phyloP scores from a whole-genome alignment of 106 monocot genomes.

The Apostasia ramifera region DNA sequence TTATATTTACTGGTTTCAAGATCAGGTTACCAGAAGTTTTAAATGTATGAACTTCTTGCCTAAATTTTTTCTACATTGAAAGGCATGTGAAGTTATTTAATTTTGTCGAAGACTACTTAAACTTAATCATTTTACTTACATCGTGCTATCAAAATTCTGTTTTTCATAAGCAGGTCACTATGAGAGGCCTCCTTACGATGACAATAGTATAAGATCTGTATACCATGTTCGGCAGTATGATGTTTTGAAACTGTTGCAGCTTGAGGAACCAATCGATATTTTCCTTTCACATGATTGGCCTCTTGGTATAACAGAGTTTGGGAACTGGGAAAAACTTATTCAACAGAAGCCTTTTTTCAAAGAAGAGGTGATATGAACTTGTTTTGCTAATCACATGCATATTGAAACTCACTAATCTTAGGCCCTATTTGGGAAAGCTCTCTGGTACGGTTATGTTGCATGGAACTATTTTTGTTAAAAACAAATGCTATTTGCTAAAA shows the following conservation, averaged over 20 bases:
- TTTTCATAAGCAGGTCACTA: conserved; percentile 56
- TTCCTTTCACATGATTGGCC: conserved; percentile 99
- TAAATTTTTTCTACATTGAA: conserved; percentile 3
- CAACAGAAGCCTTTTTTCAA: conserved; percentile 46
- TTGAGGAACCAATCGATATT: conserved; percentile 87
- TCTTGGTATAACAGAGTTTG: conserved; percentile 88
- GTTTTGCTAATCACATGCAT: background rate
- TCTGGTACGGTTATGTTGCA: too few relatives aligned
- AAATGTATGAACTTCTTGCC: background rate
- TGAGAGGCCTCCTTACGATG: conserved; percentile 86
- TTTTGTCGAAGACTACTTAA: background rate
- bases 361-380: conserved; percentile 51
- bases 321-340: conserved; percentile 71
- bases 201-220: conserved; percentile 67
- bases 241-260: conserved; percentile 85
- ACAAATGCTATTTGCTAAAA: too few relatives aligned
- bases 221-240: conserved; percentile 95
- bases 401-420: background rate
- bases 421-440: too few relatives aligned
- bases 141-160: background rate
- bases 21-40: background rate
- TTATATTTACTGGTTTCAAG: too few relatives aligned
- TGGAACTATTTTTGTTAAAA: too few relatives aligned
- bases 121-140: background rate
- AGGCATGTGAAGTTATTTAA: background rate